These are phyloP conservation scores for Phytophthora sansomeana DNA, from an alignment of 352 stramenopile species.

Conservation along the genomic window DNA sequence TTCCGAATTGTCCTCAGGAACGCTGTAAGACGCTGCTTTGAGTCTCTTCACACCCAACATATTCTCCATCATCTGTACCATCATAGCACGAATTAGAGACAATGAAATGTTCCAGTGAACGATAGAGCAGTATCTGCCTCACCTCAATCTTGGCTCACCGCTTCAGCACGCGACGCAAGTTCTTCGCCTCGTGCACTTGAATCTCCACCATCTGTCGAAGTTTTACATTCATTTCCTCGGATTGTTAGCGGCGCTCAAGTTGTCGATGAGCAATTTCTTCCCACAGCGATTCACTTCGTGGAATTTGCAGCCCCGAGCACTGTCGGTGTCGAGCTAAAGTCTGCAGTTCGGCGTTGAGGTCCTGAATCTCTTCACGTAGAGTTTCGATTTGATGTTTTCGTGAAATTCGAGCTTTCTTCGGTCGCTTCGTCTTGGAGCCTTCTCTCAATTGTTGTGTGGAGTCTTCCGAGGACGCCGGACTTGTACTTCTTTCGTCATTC, in stretches of 20 bases:
- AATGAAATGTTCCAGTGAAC: neutral
- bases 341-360: slow-evolving; percentile 22
- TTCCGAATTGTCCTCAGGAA: slow-evolving; percentile 12
- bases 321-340: neutral
- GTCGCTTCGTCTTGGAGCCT: neutral
- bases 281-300: slow-evolving; percentile 29
- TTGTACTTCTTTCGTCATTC: neutral
- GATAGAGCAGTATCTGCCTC: neutral
- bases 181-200: slow-evolving; percentile 36
- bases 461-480: slow-evolving; percentile 13
- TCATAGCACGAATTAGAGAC: neutral
- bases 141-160: slow-evolving; percentile 35
- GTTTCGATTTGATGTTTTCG: slow-evolving; percentile 27
- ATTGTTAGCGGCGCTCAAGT: slow-evolving; percentile 13
- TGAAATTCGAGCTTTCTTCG: slow-evolving; percentile 16
- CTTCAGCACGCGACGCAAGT: slow-evolving; percentile 29
- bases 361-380: slow-evolving; percentile 10
- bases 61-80: slow-evolving; percentile 26
- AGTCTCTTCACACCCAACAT: slow-evolving; percentile 22
- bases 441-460: neutral
- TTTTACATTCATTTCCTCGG: slow-evolving; percentile 34
- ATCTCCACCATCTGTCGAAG: slow-evolving; percentile 35
- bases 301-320: neutral
- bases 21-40: slow-evolving; percentile 3
- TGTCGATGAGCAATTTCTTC: slow-evolving; percentile 36